Percentiles rank a stretch among this genome's conserved stretches.
phyloP scores from a whole-genome alignment of 495 filamentous ascomycete genomes.

The Podospora comata region DNA sequence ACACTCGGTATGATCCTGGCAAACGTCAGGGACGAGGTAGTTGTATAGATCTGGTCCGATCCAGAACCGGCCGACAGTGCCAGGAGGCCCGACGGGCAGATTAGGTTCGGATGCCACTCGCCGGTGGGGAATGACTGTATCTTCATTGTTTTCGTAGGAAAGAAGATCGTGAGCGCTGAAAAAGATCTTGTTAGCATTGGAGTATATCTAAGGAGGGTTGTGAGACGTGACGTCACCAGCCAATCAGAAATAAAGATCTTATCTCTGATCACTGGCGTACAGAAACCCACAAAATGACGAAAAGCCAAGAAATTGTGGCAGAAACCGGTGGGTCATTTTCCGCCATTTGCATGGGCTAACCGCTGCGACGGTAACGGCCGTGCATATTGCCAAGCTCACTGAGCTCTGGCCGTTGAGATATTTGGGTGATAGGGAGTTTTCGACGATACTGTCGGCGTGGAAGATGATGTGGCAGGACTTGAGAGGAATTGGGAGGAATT shows the following conservation, averaged over 20 bases:
- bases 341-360: background rate
- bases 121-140: background rate
- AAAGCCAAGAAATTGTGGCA: background rate
- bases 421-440: background rate
- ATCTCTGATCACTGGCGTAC: background rate
- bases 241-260: background rate
- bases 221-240: background rate
- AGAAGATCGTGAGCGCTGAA: background rate
- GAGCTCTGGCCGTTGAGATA: background rate
- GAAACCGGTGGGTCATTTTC: background rate
- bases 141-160: background rate
- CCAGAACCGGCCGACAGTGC: background rate
- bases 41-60: background rate
- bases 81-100: background rate
- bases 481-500: background rate
- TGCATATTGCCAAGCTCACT: background rate
- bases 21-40: background rate
- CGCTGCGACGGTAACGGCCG: background rate
- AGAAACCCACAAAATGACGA: background rate
- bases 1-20: background rate
- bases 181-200: background rate
- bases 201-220: background rate
- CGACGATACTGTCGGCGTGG: background rate
- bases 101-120: background rate
- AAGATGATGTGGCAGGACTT: background rate